Evolutionary conservation across 345 rosid genomes (phyloP).

Genomic region (Gossypium sturtianum): DNA sequence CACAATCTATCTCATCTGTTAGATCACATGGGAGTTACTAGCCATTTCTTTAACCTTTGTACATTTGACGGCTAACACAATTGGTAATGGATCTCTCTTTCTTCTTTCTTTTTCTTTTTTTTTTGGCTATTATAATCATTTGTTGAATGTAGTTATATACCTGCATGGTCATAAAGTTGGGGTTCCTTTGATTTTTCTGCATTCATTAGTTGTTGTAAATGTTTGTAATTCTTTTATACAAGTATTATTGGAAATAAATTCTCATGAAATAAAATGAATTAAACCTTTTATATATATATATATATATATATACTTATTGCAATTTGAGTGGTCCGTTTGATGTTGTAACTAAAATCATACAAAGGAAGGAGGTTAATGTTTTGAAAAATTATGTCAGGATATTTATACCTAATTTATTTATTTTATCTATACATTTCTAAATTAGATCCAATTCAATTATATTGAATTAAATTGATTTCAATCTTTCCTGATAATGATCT

Average conservation of each 20-base stretch:
- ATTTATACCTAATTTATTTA: too few species aligned
- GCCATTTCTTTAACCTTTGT: constrained; percentile 19
- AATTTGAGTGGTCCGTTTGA: not conserved
- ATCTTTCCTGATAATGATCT: too few species aligned
- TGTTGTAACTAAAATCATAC: not conserved
- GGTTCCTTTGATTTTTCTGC: not conserved
- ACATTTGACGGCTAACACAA: constrained; percentile 21
- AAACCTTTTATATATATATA: not conserved
- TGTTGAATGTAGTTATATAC: not conserved
- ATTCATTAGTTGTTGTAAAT: not conserved
- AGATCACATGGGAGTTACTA: constrained; percentile 85
- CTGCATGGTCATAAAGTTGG: not conserved
- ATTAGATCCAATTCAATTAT: too few species aligned
- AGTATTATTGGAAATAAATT: not conserved
- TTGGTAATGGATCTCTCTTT: constrained; percentile 7
- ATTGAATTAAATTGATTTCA: too few species aligned
- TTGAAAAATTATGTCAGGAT: too few species aligned
- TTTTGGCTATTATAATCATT: not conserved
- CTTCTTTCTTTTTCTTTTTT: not conserved
- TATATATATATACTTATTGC: not conserved
- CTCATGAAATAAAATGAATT: not conserved
- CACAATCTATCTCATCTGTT: constrained; percentile 88
- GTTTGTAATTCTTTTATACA: not conserved
- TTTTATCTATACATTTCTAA: too few species aligned
- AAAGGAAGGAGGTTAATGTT: too few species aligned